Conservation (phyloP, 1,284 basidiomycete species). For the Coniferiporia weirii region DNA sequence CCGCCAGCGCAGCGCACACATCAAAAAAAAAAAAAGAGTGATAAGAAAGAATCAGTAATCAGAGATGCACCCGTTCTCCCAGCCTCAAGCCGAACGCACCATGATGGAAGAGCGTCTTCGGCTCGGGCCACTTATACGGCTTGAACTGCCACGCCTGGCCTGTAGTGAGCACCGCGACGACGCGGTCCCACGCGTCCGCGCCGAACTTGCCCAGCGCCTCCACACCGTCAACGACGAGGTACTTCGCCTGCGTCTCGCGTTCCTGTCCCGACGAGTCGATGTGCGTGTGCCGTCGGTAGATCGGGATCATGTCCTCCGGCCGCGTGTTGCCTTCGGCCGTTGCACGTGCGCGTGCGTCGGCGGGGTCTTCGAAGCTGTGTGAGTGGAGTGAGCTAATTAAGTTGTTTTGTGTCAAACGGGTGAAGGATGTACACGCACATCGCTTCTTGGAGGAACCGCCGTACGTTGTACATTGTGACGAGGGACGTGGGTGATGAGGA, state of each 20-base stretch:
- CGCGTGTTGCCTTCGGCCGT: conserved; percentile 67
- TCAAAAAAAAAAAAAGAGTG: conserved; percentile 3
- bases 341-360: conserved; percentile 65
- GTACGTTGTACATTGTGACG: conserved; percentile 97
- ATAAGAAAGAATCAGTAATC: background rate
- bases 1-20: conserved; percentile 4
- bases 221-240: conserved; percentile 88
- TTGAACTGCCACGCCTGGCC: conserved; percentile 98
- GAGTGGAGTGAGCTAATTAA: background rate
- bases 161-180: conserved; percentile 95
- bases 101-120: conserved; percentile 86
- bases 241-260: conserved; percentile 39
- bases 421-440: conserved; percentile 43
- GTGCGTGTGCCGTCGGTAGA: conserved; percentile 71
- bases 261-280: conserved; percentile 50
- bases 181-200: conserved; percentile 89
- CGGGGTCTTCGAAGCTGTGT: conserved; percentile 76
- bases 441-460: conserved; percentile 87
- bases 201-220: conserved; percentile 92
- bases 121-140: conserved; percentile 94
- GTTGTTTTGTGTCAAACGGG: background rate
- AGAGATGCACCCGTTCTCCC: background rate
- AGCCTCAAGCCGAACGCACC: conserved; percentile 45
- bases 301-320: conserved; percentile 79
- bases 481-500: conserved; percentile 93